A percentile compares a stretch with the other conserved stretches of the same genome.
Conservation (phyloP, 2,329 filamentous ascomycete species). For the Fonsecaea nubica region DNA sequence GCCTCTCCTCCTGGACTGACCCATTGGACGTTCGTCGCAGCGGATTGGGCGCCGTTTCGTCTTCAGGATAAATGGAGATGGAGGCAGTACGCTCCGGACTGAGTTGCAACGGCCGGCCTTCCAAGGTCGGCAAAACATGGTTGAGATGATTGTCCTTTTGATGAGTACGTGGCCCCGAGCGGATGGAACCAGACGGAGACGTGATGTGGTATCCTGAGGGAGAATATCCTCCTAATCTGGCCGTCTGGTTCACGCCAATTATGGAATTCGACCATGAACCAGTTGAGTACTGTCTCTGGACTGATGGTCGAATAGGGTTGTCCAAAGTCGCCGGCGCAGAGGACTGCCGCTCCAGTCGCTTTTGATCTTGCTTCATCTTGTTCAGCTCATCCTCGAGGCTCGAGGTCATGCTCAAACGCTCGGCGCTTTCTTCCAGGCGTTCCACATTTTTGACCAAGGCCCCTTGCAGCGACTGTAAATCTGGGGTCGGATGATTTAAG, state of each 20-base stretch:
- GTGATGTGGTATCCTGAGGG: conserved; percentile 46
- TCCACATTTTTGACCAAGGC: conserved; percentile 59
- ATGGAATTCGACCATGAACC: conserved; percentile 53
- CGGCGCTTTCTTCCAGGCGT: conserved; percentile 56
- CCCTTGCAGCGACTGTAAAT: conserved; percentile 58
- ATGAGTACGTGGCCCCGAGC: conserved; percentile 44
- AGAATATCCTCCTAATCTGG: conserved; percentile 51
- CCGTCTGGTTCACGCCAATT: conserved; percentile 45
- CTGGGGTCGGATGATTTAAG: conserved; percentile 57
- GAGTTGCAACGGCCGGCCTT: conserved; percentile 42
- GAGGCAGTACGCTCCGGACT: conserved; percentile 30
- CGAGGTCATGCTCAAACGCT: conserved; percentile 55
- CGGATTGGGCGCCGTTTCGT: conserved; percentile 10
- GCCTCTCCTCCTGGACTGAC: conserved; percentile 41
- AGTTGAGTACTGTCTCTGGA: conserved; percentile 44
- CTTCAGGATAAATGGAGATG: conserved; percentile 33
- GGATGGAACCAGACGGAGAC: conserved; percentile 52
- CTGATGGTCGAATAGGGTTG: conserved; percentile 22
- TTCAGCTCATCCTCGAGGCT: conserved; percentile 55
- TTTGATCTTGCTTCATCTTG: conserved; percentile 54
- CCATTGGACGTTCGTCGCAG: conserved; percentile 21
- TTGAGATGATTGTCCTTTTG: conserved; percentile 47
- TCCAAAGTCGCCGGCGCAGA: conserved; percentile 41
- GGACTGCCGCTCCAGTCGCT: conserved; percentile 46
- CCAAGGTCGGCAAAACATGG: conserved; percentile 48